Conservation (phyloP, 1,284 basidiomycete genomes). For the Tilletia caries region DNA sequence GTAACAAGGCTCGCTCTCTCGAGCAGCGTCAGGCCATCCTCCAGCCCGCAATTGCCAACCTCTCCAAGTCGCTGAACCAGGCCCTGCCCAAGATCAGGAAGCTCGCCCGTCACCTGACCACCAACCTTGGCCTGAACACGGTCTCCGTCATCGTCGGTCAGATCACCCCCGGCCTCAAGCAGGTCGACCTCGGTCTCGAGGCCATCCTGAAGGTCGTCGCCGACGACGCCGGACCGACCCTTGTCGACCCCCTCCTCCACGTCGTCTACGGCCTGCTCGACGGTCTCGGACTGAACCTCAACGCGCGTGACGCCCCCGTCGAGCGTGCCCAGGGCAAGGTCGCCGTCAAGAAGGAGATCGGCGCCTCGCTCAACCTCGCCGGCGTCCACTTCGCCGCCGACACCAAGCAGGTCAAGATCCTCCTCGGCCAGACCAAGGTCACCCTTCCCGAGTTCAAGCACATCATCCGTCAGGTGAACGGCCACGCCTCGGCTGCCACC, state of each 20-base stretch:
- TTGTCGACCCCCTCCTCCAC: constrained; percentile 9
- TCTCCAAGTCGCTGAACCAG: not conserved
- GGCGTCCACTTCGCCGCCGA: not conserved
- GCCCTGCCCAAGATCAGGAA: not conserved
- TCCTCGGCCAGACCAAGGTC: constrained; percentile 2
- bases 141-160: not conserved
- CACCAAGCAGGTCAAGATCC: not conserved
- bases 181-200: not conserved
- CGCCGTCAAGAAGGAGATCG: not conserved
- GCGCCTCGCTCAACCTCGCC: not conserved
- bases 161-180: not conserved
- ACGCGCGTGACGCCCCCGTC: constrained; percentile 1
- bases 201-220: not conserved
- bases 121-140: constrained; percentile 4
- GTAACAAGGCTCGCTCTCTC: not conserved
- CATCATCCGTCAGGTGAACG: not conserved
- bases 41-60: not conserved
- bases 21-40: not conserved
- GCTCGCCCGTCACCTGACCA: not conserved
- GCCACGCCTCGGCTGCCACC: not conserved
- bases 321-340: not conserved
- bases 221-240: not conserved
- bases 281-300: not conserved
- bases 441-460: not conserved
- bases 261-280: constrained; percentile 4